A percentile compares a stretch with the other conserved stretches of the same genome.
Evolutionary conservation across 2,329 filamentous ascomycete species (phyloP).

Genomic region (Pseudogymnoascus sp.): DNA sequence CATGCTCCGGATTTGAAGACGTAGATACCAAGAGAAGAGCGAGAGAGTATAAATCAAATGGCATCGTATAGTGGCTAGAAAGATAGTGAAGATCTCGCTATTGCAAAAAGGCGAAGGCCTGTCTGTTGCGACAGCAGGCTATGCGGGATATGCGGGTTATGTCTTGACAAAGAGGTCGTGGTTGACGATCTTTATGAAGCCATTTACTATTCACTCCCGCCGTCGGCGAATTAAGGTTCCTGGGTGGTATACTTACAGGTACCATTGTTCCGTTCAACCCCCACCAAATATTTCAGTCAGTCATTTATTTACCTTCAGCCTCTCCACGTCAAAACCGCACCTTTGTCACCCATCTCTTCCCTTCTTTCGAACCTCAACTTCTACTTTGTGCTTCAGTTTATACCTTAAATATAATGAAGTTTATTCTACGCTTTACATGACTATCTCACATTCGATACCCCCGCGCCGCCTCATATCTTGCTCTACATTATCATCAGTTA

Average conservation of each 20-base stretch:
- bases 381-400: not conserved
- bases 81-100: not conserved
- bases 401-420: not conserved
- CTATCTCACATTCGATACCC: not conserved
- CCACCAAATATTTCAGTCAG: not conserved
- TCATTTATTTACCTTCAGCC: conserved; percentile 1
- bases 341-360: not conserved
- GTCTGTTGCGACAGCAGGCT: not conserved
- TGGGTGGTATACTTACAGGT: not conserved
- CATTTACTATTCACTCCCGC: not conserved
- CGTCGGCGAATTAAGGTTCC: conserved; percentile 4
- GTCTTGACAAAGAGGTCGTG: not conserved
- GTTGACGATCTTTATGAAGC: conserved; percentile 4
- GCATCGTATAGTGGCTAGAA: not conserved
- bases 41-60: not conserved
- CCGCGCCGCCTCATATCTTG: not conserved
- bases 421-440: not conserved
- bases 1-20: conserved; percentile 5
- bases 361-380: not conserved
- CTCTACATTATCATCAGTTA: not conserved
- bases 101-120: not conserved
- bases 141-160: not conserved
- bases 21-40: conserved; percentile 1
- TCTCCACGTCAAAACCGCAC: not conserved
- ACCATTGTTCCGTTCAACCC: not conserved